A percentile compares a stretch with the other conserved stretches of the same genome.
These are phyloP conservation scores for Musa balbisiana DNA, from an alignment of 202 grass and related monocot genomes.

Conservation along the genomic window DNA sequence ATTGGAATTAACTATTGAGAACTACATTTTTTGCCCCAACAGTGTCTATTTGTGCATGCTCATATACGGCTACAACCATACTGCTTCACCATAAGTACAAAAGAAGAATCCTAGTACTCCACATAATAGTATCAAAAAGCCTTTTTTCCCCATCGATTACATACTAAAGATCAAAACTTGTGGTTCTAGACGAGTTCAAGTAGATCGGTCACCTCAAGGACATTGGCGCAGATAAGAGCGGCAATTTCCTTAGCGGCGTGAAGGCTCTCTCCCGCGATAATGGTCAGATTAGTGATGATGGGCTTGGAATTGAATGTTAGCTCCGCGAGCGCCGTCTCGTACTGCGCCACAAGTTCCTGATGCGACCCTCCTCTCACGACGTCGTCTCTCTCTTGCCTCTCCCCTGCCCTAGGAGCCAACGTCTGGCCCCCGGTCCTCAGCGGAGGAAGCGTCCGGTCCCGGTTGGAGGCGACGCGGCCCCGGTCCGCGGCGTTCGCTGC, in stretches of 20 bases:
- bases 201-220: conserved; percentile 77
- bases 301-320: conserved; percentile 99
- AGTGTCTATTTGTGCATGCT: neutral
- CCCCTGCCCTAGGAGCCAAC: neutral
- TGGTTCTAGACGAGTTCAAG: conserved; percentile 22
- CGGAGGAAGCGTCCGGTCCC: neutral
- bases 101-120: neutral
- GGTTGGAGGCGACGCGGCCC: conserved; percentile 19
- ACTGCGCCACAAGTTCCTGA: conserved; percentile 78
- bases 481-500: neutral
- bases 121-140: neutral
- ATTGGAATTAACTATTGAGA: neutral
- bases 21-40: neutral
- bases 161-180: conserved; percentile 1
- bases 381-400: conserved; percentile 15
- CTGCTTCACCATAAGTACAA: neutral
- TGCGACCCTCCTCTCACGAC: conserved; percentile 23
- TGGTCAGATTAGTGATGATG: conserved; percentile 98
- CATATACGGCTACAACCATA: neutral
- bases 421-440: neutral
- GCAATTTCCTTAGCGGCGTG: conserved; percentile 81
- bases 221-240: conserved; percentile 71
- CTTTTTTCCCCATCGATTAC: neutral
- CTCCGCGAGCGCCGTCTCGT: conserved; percentile 82
- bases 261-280: conserved; percentile 96